Conservation (phyloP, 306 rosid genomes). For the Coriaria nepalensis region DNA sequence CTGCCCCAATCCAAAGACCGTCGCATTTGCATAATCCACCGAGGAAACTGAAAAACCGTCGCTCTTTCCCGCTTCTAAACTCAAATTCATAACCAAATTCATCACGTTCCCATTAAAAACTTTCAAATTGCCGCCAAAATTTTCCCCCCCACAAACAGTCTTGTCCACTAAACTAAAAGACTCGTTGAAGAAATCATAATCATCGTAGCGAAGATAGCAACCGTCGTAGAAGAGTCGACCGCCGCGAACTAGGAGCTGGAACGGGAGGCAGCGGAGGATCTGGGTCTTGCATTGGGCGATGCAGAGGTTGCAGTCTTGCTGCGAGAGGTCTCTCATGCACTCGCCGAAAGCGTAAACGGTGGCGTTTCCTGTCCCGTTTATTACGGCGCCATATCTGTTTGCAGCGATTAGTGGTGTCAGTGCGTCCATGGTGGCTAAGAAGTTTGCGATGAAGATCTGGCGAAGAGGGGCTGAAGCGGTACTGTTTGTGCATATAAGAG, state of each 20-base stretch:
- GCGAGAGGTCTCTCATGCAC: constrained; percentile 57
- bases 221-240: constrained; percentile 53
- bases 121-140: constrained; percentile 12
- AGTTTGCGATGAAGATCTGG: constrained; percentile 24
- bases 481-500: constrained; percentile 36
- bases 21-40: constrained; percentile 18
- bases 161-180: constrained; percentile 20
- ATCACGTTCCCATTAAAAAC: constrained; percentile 25
- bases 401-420: constrained; percentile 23
- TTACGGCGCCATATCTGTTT: constrained; percentile 21
- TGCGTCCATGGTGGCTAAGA: constrained; percentile 33
- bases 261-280: constrained; percentile 43
- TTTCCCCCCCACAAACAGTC: constrained; percentile 22
- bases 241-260: constrained; percentile 37
- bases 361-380: constrained; percentile 30
- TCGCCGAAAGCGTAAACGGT: constrained; percentile 41
- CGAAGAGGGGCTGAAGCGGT: constrained; percentile 24
- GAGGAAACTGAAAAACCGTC: constrained; percentile 36
- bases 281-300: constrained; percentile 51
- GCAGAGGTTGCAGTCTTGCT: constrained; percentile 46
- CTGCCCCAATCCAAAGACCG: constrained; percentile 63
- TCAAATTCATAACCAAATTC: constrained; percentile 41
- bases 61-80: constrained; percentile 26
- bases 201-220: constrained; percentile 48
- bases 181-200: constrained; percentile 36